Conservation (phyloP, 1,139 yeast species). For the Pneumocystis murina region DNA sequence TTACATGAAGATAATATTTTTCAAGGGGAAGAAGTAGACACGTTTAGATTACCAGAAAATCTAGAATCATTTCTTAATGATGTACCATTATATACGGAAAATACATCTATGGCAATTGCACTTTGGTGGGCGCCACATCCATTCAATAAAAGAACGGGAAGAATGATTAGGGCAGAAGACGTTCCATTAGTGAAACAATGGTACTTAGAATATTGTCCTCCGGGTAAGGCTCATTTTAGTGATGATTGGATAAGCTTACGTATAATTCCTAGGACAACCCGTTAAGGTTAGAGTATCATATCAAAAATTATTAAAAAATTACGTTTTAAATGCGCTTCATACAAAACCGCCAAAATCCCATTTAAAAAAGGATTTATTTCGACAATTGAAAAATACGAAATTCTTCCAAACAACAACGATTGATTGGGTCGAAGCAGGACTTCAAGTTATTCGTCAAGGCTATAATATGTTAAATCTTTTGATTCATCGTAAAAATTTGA, state of each 20-base stretch:
- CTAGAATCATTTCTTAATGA: constrained; percentile 37
- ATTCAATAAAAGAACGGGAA: constrained; percentile 58
- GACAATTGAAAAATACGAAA: constrained; percentile 58
- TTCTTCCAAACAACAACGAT: constrained; percentile 82
- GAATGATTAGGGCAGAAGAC: constrained; percentile 71
- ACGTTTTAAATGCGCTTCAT: constrained; percentile 60
- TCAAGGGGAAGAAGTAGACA: constrained; percentile 24
- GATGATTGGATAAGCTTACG: neutral
- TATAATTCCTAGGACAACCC: constrained; percentile 27
- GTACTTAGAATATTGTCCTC: constrained; percentile 58
- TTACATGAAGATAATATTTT: constrained; percentile 17
- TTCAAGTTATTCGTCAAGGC: constrained; percentile 87
- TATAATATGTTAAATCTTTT: constrained; percentile 81
- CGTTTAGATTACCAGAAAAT: constrained; percentile 28
- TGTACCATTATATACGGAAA: constrained; percentile 32
- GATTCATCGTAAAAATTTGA: constrained; percentile 81
- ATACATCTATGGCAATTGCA: constrained; percentile 44
- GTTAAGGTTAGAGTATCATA: constrained; percentile 72
- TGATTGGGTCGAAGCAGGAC: constrained; percentile 98
- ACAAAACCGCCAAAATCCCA: constrained; percentile 29
- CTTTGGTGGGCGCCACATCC: constrained; percentile 77
- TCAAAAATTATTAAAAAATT: constrained; percentile 65
- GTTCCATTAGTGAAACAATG: constrained; percentile 70
- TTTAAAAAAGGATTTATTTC: constrained; percentile 45
- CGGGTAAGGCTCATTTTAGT: constrained; percentile 21